phyloP scores from a whole-genome alignment of 805 yeast species.

The Priceomyces fermenticarens region DNA sequence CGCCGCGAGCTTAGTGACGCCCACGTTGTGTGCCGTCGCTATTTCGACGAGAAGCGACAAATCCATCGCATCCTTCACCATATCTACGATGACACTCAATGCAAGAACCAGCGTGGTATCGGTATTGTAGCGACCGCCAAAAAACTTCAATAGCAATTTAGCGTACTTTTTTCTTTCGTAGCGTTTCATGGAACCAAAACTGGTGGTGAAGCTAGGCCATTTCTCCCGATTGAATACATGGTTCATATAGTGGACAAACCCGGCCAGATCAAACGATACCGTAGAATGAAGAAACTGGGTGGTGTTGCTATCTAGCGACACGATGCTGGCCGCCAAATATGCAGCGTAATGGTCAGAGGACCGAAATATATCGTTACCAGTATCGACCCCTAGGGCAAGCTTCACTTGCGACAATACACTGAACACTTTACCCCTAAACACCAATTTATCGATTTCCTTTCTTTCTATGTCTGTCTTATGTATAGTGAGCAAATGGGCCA shows the following conservation, averaged over 20 bases:
- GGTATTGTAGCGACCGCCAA: not conserved
- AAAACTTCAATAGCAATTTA: constrained; percentile 11
- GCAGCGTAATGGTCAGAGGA: constrained; percentile 18
- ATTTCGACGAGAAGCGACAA: constrained; percentile 17
- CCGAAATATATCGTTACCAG: constrained; percentile 6
- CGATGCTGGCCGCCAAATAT: constrained; percentile 17
- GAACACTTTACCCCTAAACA: constrained; percentile 31
- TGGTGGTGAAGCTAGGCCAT: constrained; percentile 16
- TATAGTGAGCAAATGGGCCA: constrained; percentile 5
- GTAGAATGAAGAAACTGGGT: constrained; percentile 20
- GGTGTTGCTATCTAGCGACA: not conserved
- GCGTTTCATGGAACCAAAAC: constrained; percentile 18
- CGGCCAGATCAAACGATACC: constrained; percentile 16
- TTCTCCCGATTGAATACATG: constrained; percentile 15
- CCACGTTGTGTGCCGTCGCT: constrained; percentile 11
- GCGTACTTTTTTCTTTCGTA: constrained; percentile 24
- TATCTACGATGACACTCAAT: constrained; percentile 12
- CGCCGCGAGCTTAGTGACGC: constrained; percentile 15
- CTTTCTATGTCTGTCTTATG: constrained; percentile 9
- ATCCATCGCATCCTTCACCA: constrained; percentile 16
- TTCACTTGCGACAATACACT: constrained; percentile 22
- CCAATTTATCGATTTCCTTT: constrained; percentile 35
- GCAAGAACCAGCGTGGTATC: constrained; percentile 12
- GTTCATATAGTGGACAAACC: constrained; percentile 18
- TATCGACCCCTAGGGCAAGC: constrained; percentile 6